Conservation (phyloP, 306 rosid genomes). For the Citrullus amarus region DNA sequence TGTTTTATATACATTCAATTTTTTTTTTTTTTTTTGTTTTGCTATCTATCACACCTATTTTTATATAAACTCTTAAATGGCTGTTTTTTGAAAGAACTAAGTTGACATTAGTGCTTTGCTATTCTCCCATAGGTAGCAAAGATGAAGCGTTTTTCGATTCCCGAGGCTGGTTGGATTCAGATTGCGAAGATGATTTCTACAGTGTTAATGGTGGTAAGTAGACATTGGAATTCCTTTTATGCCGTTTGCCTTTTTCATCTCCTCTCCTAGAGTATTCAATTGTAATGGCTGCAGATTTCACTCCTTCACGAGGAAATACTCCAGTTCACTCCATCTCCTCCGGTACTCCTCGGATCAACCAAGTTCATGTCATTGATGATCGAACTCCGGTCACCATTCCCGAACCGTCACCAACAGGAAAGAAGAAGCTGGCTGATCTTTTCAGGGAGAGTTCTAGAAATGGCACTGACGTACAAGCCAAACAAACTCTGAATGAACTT, state of each 20-base stretch:
- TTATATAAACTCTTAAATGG: not conserved
- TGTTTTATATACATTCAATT: not conserved
- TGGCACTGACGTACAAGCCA: conserved; percentile 12
- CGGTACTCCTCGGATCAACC: conserved; percentile 21
- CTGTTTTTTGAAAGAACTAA: not conserved
- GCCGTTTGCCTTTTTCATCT: not conserved
- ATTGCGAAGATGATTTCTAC: conserved; percentile 73
- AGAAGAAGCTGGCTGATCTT: conserved; percentile 60
- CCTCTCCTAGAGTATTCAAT: not conserved
- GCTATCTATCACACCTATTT: not conserved
- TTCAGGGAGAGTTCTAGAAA: conserved; percentile 50
- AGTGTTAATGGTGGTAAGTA: conserved; percentile 96
- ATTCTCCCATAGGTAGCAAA: conserved; percentile 47
- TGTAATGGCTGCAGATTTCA: conserved; percentile 38
- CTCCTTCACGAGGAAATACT: conserved; percentile 78
- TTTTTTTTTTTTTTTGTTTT: not conserved
- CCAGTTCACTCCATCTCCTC: conserved; percentile 43
- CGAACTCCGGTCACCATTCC: conserved; percentile 20
- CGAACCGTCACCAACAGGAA: conserved; percentile 38
- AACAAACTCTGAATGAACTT: conserved; percentile 21
- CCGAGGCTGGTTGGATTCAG: conserved; percentile 80
- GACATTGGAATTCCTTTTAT: not conserved
- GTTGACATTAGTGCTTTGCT: not conserved
- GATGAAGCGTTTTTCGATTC: conserved; percentile 82
- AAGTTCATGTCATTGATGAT: conserved; percentile 18